These are phyloP conservation scores for Fusarium mundagurra DNA, from an alignment of 2,329 filamentous ascomycete species.

Conservation along the genomic window DNA sequence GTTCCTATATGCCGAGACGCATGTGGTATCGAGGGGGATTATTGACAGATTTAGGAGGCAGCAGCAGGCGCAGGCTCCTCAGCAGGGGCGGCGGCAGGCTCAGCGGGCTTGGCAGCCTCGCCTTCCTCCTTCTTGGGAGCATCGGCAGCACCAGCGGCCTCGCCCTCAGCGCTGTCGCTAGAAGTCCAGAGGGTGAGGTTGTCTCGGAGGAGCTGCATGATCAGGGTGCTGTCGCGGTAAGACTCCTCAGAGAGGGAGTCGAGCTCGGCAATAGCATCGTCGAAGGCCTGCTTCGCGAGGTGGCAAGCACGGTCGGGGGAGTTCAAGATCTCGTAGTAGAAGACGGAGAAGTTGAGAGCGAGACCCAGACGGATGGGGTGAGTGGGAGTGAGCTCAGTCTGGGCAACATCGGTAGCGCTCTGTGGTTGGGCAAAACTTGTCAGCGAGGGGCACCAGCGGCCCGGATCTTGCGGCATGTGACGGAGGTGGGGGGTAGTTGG, in stretches of 20 bases:
- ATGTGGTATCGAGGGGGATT: slow-evolving; percentile 50
- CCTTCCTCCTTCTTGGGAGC: slow-evolving; percentile 69
- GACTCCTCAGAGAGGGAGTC: slow-evolving; percentile 97
- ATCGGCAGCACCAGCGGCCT: slow-evolving; percentile 68
- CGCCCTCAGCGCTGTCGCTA: slow-evolving; percentile 84
- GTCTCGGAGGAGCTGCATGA: slow-evolving; percentile 98
- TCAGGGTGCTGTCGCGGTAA: slow-evolving; percentile 98
- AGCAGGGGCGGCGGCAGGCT: slow-evolving; percentile 47
- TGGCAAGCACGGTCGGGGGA: slow-evolving; percentile 98
- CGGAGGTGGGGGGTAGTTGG: slow-evolving; percentile 22
- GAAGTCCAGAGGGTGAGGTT: slow-evolving; percentile 99
- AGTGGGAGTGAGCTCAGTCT: slow-evolving; percentile 96
- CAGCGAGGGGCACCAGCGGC: slow-evolving; percentile 66
- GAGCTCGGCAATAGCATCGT: slow-evolving; percentile 97
- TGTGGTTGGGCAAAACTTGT: slow-evolving; percentile 89
- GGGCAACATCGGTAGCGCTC: slow-evolving; percentile 99
- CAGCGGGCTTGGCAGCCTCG: slow-evolving; percentile 54
- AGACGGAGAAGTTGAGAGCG: slow-evolving; percentile 98
- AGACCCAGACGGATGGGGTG: slow-evolving; percentile 98
- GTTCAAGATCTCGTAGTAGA: slow-evolving; percentile 99
- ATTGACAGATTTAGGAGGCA: slow-evolving; percentile 60
- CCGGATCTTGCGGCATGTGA: slow-evolving; percentile 44
- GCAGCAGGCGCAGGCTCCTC: slow-evolving; percentile 57
- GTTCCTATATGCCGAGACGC: slow-evolving; percentile 50
- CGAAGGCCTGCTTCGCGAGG: slow-evolving; percentile 98